phyloP scores from a whole-genome alignment of 345 rosid genomes.

The Gossypium longicalyx region DNA sequence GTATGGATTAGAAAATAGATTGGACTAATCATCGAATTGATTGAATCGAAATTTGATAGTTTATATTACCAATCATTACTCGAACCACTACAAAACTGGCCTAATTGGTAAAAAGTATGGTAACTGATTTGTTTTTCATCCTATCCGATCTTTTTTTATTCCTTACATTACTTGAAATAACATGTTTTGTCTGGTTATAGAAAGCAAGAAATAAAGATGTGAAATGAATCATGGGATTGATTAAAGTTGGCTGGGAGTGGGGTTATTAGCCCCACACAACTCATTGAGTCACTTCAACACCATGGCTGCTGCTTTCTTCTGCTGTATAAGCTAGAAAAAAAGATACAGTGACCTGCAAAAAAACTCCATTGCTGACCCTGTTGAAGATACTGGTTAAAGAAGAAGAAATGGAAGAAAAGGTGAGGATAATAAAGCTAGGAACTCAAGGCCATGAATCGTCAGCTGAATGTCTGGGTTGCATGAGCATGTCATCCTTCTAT shows the following conservation, averaged over 20 bases:
- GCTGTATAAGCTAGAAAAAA: not conserved
- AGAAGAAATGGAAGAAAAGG: slow-evolving; percentile 1
- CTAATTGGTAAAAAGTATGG: not conserved
- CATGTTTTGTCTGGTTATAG: not conserved
- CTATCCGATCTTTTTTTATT: too few species aligned
- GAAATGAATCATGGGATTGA: not conserved
- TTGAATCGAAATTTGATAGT: not conserved
- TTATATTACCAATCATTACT: not conserved
- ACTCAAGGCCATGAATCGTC: slow-evolving; percentile 49
- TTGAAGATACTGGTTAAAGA: not conserved
- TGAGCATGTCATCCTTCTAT: slow-evolving; percentile 47
- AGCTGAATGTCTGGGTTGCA: slow-evolving; percentile 48
- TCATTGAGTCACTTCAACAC: not conserved
- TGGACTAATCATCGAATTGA: rapidly evolving
- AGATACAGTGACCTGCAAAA: not conserved
- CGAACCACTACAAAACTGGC: not conserved
- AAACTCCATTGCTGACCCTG: not conserved
- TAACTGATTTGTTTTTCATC: too few species aligned
- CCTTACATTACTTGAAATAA: not conserved
- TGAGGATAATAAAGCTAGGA: slow-evolving; percentile 42
- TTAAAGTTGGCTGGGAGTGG: not conserved
- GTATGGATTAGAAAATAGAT: too few species aligned
- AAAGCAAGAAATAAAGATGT: not conserved
- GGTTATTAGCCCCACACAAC: not conserved
- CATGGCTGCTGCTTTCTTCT: not conserved